Conservation (phyloP, 306 rosid genomes). For the Lupinus albus region DNA sequence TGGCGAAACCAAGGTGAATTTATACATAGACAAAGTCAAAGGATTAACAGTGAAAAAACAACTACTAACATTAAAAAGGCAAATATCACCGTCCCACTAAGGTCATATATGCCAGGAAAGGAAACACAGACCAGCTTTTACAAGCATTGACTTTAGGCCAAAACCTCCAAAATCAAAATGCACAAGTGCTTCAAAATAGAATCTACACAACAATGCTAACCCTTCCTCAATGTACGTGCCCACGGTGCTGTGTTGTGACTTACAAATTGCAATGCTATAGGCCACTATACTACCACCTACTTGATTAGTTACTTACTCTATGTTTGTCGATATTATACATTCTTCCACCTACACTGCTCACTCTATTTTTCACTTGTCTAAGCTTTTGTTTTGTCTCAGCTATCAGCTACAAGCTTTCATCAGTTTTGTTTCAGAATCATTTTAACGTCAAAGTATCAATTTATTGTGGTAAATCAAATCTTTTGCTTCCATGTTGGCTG, state of each 20-base stretch:
- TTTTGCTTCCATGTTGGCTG: conserved; percentile 63
- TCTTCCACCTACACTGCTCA: background rate
- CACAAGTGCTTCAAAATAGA: conserved; percentile 31
- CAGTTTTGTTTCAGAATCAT: background rate
- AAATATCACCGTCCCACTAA: no score
- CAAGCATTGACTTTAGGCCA: conserved; percentile 36
- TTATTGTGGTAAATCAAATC: conserved; percentile 43
- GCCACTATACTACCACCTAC: conserved; percentile 8
- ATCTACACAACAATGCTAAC: conserved; percentile 38
- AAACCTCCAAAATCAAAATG: conserved; percentile 37
- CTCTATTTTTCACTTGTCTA: background rate
- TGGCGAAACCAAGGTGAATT: conserved; percentile 32
- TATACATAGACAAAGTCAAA: background rate
- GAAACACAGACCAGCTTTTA: conserved; percentile 14
- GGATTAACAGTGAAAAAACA: conserved; percentile 14
- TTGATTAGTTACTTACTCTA: conserved; percentile 37
- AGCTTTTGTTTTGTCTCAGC: background rate
- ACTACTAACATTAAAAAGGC: background rate
- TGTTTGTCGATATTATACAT: conserved; percentile 38
- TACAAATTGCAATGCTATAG: conserved; percentile 46
- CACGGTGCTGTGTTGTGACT: conserved; percentile 49
- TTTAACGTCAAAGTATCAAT: background rate
- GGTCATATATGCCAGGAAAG: no score
- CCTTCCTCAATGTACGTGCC: conserved; percentile 43
- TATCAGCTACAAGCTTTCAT: conserved; percentile 26